phyloP scores from a whole-genome alignment of 495 filamentous ascomycete species.

The Mycothermus thermophilus region DNA sequence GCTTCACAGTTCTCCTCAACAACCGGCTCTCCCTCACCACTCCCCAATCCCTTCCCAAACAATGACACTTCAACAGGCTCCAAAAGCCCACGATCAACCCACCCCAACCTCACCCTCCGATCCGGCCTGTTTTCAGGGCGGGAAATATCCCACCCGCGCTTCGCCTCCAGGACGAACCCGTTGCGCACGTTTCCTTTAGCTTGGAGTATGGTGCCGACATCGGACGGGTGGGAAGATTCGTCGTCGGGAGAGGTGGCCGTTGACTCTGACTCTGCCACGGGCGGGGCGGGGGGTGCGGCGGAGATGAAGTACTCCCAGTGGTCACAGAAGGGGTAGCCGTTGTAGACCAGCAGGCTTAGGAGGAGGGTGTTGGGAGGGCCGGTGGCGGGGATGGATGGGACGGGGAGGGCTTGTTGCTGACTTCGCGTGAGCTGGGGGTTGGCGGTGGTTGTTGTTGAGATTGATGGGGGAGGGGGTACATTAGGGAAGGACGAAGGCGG shows the following conservation, averaged over 20 bases:
- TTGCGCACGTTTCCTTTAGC: conserved; percentile 1
- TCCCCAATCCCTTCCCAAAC: background rate
- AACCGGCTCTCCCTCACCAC: background rate
- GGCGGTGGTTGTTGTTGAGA: too few relatives aligned
- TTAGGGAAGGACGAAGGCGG: too few relatives aligned
- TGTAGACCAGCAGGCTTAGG: conserved; percentile 5
- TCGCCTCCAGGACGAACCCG: conserved; percentile 5
- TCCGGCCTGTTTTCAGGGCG: background rate
- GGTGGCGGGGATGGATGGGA: background rate
- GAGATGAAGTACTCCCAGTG: conserved; percentile 10
- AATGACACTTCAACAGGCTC: background rate
- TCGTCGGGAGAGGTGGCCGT: too few relatives aligned
- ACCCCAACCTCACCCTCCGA: conserved; percentile 2
- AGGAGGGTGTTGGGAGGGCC: background rate
- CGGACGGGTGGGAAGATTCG: too few relatives aligned
- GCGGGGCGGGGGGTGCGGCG: too few relatives aligned
- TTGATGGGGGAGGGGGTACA: too few relatives aligned
- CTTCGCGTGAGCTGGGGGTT: too few relatives aligned
- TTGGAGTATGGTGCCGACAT: background rate
- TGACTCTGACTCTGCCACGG: background rate
- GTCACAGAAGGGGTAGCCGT: conserved; percentile 8
- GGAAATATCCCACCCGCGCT: conserved; percentile 1
- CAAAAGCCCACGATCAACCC: conserved; percentile 1
- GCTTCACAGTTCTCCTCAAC: background rate
- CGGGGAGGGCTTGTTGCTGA: too few relatives aligned